Percentiles rank a stretch among this genome's conserved stretches.
Evolutionary conservation across 768 basidiomycete species (phyloP).

Genomic region (Boletus sp.): DNA sequence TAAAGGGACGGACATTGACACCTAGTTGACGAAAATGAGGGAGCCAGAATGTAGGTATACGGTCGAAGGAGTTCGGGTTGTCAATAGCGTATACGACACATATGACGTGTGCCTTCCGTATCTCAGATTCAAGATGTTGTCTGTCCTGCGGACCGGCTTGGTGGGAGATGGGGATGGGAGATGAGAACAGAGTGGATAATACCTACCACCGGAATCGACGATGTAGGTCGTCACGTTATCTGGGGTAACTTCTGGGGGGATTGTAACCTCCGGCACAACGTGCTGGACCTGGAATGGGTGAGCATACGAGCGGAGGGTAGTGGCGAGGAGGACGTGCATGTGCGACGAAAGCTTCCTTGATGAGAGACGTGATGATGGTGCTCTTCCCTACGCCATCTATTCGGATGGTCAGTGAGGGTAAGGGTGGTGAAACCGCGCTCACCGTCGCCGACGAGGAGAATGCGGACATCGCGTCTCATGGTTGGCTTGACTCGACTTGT

Average conservation of each 20-base stretch:
- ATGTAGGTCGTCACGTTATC: constrained; percentile 98
- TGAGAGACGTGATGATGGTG: constrained; percentile 93
- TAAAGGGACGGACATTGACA: constrained; percentile 69
- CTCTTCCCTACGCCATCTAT: constrained; percentile 97
- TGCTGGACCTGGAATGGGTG: constrained; percentile 72
- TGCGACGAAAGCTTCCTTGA: constrained; percentile 91
- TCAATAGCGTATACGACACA: constrained; percentile 97
- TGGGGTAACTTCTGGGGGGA: constrained; percentile 95
- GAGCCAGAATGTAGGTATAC: constrained; percentile 97
- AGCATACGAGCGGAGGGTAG: not conserved
- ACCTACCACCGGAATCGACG: constrained; percentile 91
- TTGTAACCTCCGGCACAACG: constrained; percentile 94
- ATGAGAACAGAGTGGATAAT: not conserved
- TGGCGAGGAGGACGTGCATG: constrained; percentile 52
- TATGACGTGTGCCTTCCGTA: constrained; percentile 96
- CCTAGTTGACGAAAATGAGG: constrained; percentile 93
- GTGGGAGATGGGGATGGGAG: constrained; percentile 8
- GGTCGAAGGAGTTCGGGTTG: constrained; percentile 93
- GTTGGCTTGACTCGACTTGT: constrained; percentile 16
- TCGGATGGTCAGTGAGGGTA: not conserved
- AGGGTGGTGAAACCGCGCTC: constrained; percentile 26
- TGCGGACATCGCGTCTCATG: constrained; percentile 92
- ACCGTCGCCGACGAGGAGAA: constrained; percentile 94
- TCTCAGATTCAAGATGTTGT: constrained; percentile 87
- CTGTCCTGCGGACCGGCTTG: constrained; percentile 84